Conservation (phyloP, 768 basidiomycete species). For the Lactarius hengduanensis region DNA sequence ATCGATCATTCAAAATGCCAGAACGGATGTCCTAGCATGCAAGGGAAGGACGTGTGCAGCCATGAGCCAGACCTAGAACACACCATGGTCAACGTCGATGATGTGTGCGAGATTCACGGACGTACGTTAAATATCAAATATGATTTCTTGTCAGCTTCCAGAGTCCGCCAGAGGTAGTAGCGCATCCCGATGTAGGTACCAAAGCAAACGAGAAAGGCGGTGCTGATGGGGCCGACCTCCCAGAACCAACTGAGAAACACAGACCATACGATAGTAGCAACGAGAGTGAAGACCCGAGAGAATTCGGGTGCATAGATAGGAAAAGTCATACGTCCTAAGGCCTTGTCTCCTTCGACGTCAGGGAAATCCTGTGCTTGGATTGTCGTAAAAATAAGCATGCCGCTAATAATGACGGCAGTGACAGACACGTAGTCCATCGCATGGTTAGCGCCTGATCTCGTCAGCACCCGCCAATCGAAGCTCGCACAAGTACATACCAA, state of each 20-base stretch:
- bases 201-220: slow-evolving; percentile 23
- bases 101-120: slow-evolving; percentile 20
- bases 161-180: slow-evolving; percentile 28
- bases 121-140: slow-evolving; percentile 33
- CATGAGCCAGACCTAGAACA: slow-evolving; percentile 28
- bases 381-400: slow-evolving; percentile 31
- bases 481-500: slow-evolving; percentile 22
- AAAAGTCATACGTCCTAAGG: slow-evolving; percentile 30
- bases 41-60: slow-evolving; percentile 26
- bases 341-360: slow-evolving; percentile 32
- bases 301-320: slow-evolving; percentile 30
- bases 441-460: slow-evolving; percentile 21
- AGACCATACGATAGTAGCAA: slow-evolving; percentile 31
- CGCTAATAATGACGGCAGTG: slow-evolving; percentile 29
- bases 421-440: slow-evolving; percentile 28
- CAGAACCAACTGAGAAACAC: slow-evolving; percentile 29
- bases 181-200: slow-evolving; percentile 30
- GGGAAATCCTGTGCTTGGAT: slow-evolving; percentile 33
- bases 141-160: slow-evolving; percentile 27
- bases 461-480: slow-evolving; percentile 20
- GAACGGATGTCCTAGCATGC: slow-evolving; percentile 27
- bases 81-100: slow-evolving; percentile 22
- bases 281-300: slow-evolving; percentile 30
- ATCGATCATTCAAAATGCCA: slow-evolving; percentile 27
- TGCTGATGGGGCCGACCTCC: slow-evolving; percentile 28